These are phyloP conservation scores for Onygena corvina DNA, from an alignment of 2,329 filamentous ascomycete genomes.

Conservation along the genomic window DNA sequence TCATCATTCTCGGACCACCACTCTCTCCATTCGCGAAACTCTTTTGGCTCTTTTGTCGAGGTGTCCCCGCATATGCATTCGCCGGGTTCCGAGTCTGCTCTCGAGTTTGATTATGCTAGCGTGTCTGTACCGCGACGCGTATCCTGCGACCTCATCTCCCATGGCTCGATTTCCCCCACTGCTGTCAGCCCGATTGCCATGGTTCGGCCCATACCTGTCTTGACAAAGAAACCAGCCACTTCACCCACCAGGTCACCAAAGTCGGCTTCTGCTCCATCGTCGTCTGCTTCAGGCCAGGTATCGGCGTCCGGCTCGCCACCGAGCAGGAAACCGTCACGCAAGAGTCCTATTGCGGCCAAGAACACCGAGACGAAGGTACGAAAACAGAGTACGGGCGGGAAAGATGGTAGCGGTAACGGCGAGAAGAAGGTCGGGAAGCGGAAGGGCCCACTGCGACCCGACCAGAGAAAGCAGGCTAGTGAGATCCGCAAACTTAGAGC, in stretches of 20 bases:
- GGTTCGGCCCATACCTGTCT: constrained; percentile 52
- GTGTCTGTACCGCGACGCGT: constrained; percentile 24
- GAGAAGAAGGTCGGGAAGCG: constrained; percentile 92
- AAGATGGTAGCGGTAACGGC: constrained; percentile 47
- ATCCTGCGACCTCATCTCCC: constrained; percentile 33
- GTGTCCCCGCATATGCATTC: constrained; percentile 71
- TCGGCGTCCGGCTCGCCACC: constrained; percentile 49
- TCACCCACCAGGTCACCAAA: constrained; percentile 48
- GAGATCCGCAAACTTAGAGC: constrained; percentile 92
- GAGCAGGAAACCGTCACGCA: constrained; percentile 54
- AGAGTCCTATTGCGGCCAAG: constrained; percentile 68
- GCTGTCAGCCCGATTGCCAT: constrained; percentile 56
- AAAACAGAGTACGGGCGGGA: constrained; percentile 58
- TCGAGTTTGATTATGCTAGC: constrained; percentile 43
- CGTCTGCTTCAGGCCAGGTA: constrained; percentile 17
- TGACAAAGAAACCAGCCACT: constrained; percentile 33
- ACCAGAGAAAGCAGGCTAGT: constrained; percentile 90
- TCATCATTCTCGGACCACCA: constrained; percentile 65
- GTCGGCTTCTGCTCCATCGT: constrained; percentile 49
- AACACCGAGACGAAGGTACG: constrained; percentile 72
- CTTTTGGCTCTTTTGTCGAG: constrained; percentile 70
- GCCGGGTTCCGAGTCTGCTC: constrained; percentile 63
- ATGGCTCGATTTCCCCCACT: constrained; percentile 32
- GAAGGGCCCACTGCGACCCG: constrained; percentile 77
- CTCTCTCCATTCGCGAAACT: constrained; percentile 48